Evolutionary conservation across 352 stramenopile genomes (phyloP), one percentile per base, ranked within the genome.

Genomic region (Phytophthora brassicae): DNA sequence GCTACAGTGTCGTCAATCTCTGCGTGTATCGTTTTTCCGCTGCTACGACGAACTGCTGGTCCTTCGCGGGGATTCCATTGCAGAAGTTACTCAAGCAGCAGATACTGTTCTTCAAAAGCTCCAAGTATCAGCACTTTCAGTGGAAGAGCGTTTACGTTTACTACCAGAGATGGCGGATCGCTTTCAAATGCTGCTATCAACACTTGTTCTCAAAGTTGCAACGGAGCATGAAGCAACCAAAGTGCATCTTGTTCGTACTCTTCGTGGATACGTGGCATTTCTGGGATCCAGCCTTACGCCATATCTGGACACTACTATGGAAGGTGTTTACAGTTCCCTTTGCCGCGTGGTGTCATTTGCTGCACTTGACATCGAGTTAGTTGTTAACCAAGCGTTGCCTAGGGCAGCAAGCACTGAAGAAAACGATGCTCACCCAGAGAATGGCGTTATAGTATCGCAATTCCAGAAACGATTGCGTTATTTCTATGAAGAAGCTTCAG

Each of bases 31-130:
- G 6, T 94, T 93, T 29, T 85, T 96, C 57, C 76, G 72, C 12
- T 90, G 77, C 41, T 92, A 84, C 24, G 87, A 96, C 55, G 81
- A 92, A 49, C 73, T 94, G 26, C 68, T 96, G 44, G 79, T 91
- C 19, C 62, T 92, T 29, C 67, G 70, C 24, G 72, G 74, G 9
- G 82, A 96, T 29, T 38, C 60, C 6, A 91, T 91, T 28, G 44
- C 56, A 2, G 44, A 75, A 12, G 70, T 76, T 12, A 52, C 64
- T 13, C 14, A 49, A 7, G 63, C 72, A 36, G 68, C 78, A 24
- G 49, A 63, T 11, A 46, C 14, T 9, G 49, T 77, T 17, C 56
- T 77, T 8, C 56, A 71, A 24, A 67, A 71, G 17, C 50, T 77
- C 9, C 68, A 77, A n/a, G 36, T 60, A 48, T 77, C 64, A 4